Percentiles rank a stretch among this genome's conserved stretches.
phyloP scores from a whole-genome alignment of 2,329 filamentous ascomycete genomes.

The Exophiala sideris region DNA sequence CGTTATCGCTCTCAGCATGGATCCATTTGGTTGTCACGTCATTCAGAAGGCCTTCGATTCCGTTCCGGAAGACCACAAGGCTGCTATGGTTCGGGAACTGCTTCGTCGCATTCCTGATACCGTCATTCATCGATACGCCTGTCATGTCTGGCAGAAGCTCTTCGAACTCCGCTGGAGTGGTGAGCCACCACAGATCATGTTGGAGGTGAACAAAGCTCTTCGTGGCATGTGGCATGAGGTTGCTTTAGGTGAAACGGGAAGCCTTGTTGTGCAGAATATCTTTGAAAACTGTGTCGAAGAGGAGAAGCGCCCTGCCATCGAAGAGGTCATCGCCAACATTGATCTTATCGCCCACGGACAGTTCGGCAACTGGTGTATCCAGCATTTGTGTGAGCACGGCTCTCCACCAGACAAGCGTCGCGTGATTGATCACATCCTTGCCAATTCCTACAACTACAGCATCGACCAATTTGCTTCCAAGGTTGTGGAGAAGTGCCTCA shows the following conservation, averaged over 20 bases:
- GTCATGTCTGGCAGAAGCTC: slow-evolving; percentile 98
- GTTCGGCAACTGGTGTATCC: slow-evolving; percentile 99
- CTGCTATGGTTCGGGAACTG: slow-evolving; percentile 97
- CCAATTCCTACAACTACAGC: slow-evolving; percentile 91
- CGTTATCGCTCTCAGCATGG: slow-evolving; percentile 92
- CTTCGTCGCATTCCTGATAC: slow-evolving; percentile 94
- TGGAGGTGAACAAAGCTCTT: slow-evolving; percentile 89
- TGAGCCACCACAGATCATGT: slow-evolving; percentile 96
- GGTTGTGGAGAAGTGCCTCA: slow-evolving; percentile 97
- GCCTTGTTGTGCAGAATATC: slow-evolving; percentile 97
- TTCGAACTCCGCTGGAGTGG: slow-evolving; percentile 96
- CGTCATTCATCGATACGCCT: slow-evolving; percentile 96
- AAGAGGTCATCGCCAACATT: slow-evolving; percentile 91
- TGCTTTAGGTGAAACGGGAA: slow-evolving; percentile 93
- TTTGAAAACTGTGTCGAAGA: slow-evolving; percentile 99
- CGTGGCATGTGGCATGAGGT: slow-evolving; percentile 99
- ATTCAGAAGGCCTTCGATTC: slow-evolving; percentile 98
- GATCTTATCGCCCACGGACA: slow-evolving; percentile 96
- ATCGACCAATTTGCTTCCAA: slow-evolving; percentile 99
- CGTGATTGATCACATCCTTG: slow-evolving; percentile 92
- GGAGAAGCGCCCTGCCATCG: slow-evolving; percentile 97
- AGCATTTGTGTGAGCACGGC: slow-evolving; percentile 97
- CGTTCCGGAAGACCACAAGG: slow-evolving; percentile 95
- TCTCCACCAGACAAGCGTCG: slow-evolving; percentile 85
- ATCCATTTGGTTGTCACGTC: slow-evolving; percentile 96